Evolutionary conservation across 441 rosid genomes (phyloP), one percentile per base, ranked within the genome.

Genomic region (Gossypium trilobum): DNA sequence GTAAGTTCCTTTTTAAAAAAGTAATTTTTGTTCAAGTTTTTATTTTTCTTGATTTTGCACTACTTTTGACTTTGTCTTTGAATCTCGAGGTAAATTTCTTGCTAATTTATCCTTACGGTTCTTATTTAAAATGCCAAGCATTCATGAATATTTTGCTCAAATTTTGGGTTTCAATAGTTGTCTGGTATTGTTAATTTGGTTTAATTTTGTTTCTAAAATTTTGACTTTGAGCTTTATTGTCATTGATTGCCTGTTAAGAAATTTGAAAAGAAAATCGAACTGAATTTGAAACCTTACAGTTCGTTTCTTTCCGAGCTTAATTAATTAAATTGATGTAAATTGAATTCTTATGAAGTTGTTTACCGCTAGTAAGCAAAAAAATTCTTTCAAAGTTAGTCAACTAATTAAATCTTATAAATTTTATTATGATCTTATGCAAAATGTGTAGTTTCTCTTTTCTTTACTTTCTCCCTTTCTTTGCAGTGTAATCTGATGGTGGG

Each of bases 401-500:
- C 48, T 73, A 4, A 29, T 50, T 62, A 56, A 25, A n/a, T 44
- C 10, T 50, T 42, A 54, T 27, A 46, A 68, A 42, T 29, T 75
- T 14, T 52, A 22, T 13, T 19, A 55, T 27, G 11, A 31, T 23
- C 20, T 67, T 67, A 31, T 48, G 57, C 44, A 48, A 50, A 7
- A n/a, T 16, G 58, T 50, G 3, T 68, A 16, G 23, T 51, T 48
- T 4, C 39, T 16, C 17, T 58, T 51, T 19, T 14, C 63, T 54
- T 29, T 55, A 29, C 16, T 73, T 36, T 7, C 42, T 7, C 29
- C 17, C 17, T 19, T 13, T 14, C 17, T 7, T 11, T 56, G 67
- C 71, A 69, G 78, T 46, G 61, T 14, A 36, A 17, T 31, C 46
- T 73, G 66, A 44, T 71, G 16, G 57, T 75, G 56, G 73, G 73